Evolutionary conservation across 192 early-diverging fungal species (phyloP).

Genomic region (Phlyctochytrium planicorne): DNA sequence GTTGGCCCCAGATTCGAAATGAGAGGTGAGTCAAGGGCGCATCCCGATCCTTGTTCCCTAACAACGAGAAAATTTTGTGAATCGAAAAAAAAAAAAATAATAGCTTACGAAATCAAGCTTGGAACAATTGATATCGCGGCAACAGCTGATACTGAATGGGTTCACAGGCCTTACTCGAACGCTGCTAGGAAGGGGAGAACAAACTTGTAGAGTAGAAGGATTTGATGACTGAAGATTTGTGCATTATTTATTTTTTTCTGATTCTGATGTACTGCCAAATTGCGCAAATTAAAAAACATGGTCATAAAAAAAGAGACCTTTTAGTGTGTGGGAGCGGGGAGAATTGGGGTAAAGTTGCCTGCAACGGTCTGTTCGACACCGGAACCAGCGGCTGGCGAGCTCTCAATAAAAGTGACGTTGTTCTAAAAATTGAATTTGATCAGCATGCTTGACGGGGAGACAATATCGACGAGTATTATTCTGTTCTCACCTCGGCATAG

Average conservation of each 20-base stretch:
- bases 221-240: no score
- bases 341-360: background rate
- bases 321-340: background rate
- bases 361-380: background rate
- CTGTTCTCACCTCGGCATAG: conserved; percentile 10
- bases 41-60: conserved; percentile 5
- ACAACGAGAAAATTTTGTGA: background rate
- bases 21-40: conserved; percentile 60
- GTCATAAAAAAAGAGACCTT: no score
- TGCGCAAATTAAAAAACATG: no score
- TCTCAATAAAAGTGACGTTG: background rate
- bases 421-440: no score
- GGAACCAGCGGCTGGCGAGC: background rate
- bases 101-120: conserved; percentile 92
- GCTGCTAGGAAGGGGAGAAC: conserved; percentile 78
- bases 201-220: conserved; percentile 16
- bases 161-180: conserved; percentile 77
- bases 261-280: background rate
- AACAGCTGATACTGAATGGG: conserved; percentile 94
- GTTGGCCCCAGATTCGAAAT: conserved; percentile 99
- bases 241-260: background rate
- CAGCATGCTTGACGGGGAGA: no score
- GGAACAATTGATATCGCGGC: conserved; percentile 92
- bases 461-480: background rate
- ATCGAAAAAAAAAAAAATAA: no score